Evolutionary conservation across 345 rosid species (phyloP).

Genomic region (Murraya koenigii): DNA sequence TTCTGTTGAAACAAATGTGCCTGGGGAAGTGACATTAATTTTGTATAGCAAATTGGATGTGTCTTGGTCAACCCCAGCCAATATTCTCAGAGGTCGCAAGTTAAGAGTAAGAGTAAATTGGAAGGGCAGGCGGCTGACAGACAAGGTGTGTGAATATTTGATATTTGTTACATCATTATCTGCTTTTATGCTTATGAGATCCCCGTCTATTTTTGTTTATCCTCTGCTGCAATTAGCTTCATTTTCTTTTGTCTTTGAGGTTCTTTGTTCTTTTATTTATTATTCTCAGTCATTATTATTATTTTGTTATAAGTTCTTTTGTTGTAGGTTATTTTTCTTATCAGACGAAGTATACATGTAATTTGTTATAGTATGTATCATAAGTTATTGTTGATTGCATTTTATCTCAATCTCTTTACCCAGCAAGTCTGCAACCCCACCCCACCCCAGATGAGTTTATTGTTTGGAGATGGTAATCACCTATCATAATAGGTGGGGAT

Average conservation of each 20-base stretch:
- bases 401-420: background rate
- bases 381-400: background rate
- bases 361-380: background rate
- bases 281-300: background rate
- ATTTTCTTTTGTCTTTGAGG: background rate
- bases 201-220: background rate
- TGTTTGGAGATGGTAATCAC: too few species aligned
- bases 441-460: too few species aligned
- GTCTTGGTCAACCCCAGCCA: background rate
- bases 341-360: background rate
- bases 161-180: conserved; percentile 1
- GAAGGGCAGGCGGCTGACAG: background rate
- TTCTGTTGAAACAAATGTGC: background rate
- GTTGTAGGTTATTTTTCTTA: background rate
- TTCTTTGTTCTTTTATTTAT: background rate
- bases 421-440: background rate
- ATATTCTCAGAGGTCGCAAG: background rate
- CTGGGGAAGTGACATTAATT: conserved; percentile 1
- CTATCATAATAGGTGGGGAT: too few species aligned
- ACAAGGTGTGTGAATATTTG: conserved; percentile 15
- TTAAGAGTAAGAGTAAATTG: background rate
- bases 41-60: conserved; percentile 21
- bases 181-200: conserved; percentile 4
- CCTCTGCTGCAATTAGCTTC: background rate
- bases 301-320: conserved; percentile 1